Conservation (phyloP, 2,329 filamentous ascomycete species). For the Monosporascus sp. region DNA sequence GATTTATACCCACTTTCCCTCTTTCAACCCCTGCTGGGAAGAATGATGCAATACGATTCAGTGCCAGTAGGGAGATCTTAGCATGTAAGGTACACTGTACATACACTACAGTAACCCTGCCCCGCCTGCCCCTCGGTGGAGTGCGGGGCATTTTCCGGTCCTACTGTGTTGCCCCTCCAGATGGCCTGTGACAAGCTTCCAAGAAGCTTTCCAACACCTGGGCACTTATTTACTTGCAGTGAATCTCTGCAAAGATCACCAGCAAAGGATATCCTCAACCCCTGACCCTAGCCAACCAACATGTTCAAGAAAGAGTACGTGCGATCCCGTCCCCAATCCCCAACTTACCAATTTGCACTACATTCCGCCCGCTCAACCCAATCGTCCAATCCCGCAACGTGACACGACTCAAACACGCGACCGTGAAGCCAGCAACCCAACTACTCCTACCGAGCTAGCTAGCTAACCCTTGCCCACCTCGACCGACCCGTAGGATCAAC, state of each 20-base stretch:
- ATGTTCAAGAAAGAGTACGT: slow-evolving; percentile 94
- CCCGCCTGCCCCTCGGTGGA: neutral
- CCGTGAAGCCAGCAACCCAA: too few species aligned
- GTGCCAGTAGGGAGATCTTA: too few species aligned
- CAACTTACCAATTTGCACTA: neutral
- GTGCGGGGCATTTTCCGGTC: neutral
- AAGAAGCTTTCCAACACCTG: slow-evolving; percentile 3
- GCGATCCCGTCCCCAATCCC: neutral
- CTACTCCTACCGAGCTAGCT: neutral
- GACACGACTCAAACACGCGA: too few species aligned
- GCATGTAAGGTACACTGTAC: too few species aligned
- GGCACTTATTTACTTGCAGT: neutral
- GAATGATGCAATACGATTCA: too few species aligned
- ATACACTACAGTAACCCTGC: neutral
- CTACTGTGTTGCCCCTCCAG: neutral
- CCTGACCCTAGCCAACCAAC: slow-evolving; percentile 25
- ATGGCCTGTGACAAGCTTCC: neutral
- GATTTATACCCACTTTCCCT: too few species aligned
- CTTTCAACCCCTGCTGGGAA: too few species aligned
- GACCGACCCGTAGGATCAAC: slow-evolving; percentile 52
- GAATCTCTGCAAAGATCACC: neutral
- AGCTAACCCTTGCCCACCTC: slow-evolving; percentile 12
- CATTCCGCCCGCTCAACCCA: too few species aligned
- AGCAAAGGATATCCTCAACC: too few species aligned
- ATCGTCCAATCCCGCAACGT: too few species aligned